Percentiles rank a stretch among this genome's conserved stretches.
Conservation (phyloP, 345 rosid genomes). For the Murraya paniculata region DNA sequence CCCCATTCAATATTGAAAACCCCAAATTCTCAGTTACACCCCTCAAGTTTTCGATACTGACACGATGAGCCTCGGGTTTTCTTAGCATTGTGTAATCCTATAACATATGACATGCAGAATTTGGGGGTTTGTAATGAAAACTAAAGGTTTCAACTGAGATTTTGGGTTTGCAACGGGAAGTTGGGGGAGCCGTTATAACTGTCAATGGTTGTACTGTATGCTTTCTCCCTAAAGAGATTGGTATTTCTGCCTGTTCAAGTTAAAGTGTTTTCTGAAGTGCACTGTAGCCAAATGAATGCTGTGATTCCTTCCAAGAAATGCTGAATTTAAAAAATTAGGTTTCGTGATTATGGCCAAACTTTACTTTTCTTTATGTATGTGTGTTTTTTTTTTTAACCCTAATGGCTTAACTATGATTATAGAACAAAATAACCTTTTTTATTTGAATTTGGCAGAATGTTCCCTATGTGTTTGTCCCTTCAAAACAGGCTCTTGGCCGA, state of each 20-base stretch:
- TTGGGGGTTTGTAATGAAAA: too few species aligned
- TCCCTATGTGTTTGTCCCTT: slow-evolving; percentile 91
- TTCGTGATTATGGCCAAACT: neutral
- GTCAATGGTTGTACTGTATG: too few species aligned
- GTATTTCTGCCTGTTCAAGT: neutral
- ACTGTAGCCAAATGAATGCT: neutral
- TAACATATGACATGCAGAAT: too few species aligned
- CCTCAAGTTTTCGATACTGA: too few species aligned
- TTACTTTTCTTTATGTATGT: neutral
- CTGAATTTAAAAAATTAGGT: neutral
- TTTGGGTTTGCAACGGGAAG: too few species aligned
- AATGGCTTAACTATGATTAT: neutral
- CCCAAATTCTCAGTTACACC: too few species aligned
- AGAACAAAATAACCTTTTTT: neutral
- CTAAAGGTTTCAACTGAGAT: too few species aligned
- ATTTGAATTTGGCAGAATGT: slow-evolving; percentile 58
- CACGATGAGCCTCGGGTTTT: too few species aligned
- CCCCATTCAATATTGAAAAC: too few species aligned
- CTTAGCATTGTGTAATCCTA: too few species aligned
- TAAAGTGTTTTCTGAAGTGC: neutral
- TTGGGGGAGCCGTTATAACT: too few species aligned
- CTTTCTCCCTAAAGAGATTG: neutral
- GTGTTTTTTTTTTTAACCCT: neutral
- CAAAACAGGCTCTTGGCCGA: slow-evolving; percentile 87
- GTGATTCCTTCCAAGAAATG: neutral